Evolutionary conservation across 2,329 filamentous ascomycete species (phyloP).

Genomic region (Erysiphe neolycopersici): DNA sequence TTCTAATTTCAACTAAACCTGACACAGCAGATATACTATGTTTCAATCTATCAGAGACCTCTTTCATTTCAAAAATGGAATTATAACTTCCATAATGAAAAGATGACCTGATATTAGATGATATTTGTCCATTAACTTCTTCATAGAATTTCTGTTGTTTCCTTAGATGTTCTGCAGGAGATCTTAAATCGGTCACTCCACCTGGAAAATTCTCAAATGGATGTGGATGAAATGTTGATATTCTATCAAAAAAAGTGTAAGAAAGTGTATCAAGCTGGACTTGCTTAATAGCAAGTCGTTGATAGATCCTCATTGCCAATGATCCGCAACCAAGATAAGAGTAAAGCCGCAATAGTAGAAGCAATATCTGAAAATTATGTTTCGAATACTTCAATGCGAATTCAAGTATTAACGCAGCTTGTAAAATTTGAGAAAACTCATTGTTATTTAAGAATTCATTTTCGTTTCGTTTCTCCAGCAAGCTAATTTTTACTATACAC

Average conservation of each 20-base stretch:
- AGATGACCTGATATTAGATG: slow-evolving; percentile 10
- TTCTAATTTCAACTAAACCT: slow-evolving; percentile 10
- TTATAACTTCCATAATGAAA: slow-evolving; percentile 14
- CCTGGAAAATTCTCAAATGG: slow-evolving; percentile 6
- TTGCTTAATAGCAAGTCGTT: slow-evolving; percentile 16
- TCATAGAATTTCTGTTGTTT: slow-evolving; percentile 11
- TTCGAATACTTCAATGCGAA: slow-evolving; percentile 13
- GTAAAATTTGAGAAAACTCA: slow-evolving; percentile 7
- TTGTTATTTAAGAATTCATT: slow-evolving; percentile 3
- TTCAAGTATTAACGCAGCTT: slow-evolving; percentile 13
- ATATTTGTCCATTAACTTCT: slow-evolving; percentile 7
- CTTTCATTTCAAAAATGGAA: slow-evolving; percentile 12
- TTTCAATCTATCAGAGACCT: slow-evolving; percentile 9
- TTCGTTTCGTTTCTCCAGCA: slow-evolving; percentile 1
- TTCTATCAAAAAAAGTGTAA: slow-evolving; percentile 15
- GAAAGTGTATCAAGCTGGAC: slow-evolving; percentile 17
- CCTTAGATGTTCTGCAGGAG: slow-evolving; percentile 8
- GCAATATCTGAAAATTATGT: slow-evolving; percentile 16
- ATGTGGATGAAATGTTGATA: slow-evolving; percentile 16
- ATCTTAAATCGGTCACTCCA: slow-evolving; percentile 3
- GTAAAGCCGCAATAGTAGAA: slow-evolving; percentile 16
- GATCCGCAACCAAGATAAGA: slow-evolving; percentile 15
- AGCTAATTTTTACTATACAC: slow-evolving; percentile 11
- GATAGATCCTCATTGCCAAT: slow-evolving; percentile 15
- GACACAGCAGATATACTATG: slow-evolving; percentile 8